These are phyloP conservation scores for Thermoascus crustaceus DNA, from an alignment of 2,329 filamentous ascomycete genomes.

Conservation along the genomic window DNA sequence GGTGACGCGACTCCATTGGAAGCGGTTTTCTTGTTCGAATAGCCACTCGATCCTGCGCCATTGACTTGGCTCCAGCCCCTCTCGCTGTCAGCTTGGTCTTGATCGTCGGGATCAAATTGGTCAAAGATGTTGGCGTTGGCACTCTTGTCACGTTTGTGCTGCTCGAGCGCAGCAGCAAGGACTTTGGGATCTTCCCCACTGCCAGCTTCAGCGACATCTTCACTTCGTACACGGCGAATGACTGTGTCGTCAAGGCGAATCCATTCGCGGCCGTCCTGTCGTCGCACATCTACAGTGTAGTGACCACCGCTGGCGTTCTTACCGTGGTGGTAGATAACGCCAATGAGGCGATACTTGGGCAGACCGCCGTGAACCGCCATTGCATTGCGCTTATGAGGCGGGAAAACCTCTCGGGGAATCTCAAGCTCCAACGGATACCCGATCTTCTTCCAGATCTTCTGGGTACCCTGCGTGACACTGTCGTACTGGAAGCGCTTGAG, in stretches of 20 bases:
- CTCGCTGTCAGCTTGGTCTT: conserved; percentile 57
- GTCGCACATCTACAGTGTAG: conserved; percentile 93
- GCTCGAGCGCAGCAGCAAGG: conserved; percentile 58
- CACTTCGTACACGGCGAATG: conserved; percentile 72
- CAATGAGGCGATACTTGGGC: conserved; percentile 77
- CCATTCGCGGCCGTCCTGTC: conserved; percentile 94
- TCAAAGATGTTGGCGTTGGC: conserved; percentile 66
- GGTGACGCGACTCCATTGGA: conserved; percentile 56
- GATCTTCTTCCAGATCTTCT: conserved; percentile 98
- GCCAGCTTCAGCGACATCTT: conserved; percentile 82
- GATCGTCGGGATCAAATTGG: conserved; percentile 54
- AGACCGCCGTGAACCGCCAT: conserved; percentile 58
- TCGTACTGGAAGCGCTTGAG: conserved; percentile 98
- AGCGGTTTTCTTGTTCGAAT: conserved; percentile 63
- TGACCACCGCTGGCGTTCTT: conserved; percentile 94
- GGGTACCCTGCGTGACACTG: conserved; percentile 67
- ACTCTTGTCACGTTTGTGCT: conserved; percentile 48
- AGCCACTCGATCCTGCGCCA: conserved; percentile 39
- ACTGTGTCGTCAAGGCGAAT: conserved; percentile 90
- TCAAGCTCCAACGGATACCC: conserved; percentile 92
- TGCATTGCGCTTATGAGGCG: conserved; percentile 61
- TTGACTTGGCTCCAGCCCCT: conserved; percentile 78
- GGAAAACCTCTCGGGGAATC: conserved; percentile 82
- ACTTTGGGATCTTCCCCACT: conserved; percentile 69
- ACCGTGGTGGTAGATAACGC: conserved; percentile 93